Percentiles rank a stretch among this genome's conserved stretches.
Evolutionary conservation across 2,329 filamentous ascomycete species (phyloP).

Genomic region (Pseudonectria foliicola): DNA sequence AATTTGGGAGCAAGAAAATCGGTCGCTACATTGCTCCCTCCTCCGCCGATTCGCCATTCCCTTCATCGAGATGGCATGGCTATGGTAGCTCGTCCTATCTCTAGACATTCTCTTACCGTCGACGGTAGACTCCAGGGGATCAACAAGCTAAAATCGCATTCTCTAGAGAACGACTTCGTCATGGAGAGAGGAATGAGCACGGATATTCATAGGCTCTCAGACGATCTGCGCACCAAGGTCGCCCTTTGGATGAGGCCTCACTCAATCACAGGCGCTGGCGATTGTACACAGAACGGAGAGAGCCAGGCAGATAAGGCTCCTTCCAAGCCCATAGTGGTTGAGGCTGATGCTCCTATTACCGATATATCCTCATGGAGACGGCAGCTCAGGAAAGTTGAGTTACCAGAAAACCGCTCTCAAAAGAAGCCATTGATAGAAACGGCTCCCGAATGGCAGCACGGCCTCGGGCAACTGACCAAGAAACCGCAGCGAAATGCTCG

Average conservation of each 20-base stretch:
- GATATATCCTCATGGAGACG: slow-evolving; percentile 16
- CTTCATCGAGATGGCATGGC: slow-evolving; percentile 10
- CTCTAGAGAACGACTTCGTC: slow-evolving; percentile 9
- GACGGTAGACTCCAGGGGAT: slow-evolving; percentile 6
- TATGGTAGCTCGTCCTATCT: slow-evolving; percentile 2
- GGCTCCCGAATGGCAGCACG: slow-evolving; percentile 14
- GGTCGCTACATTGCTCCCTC: background rate
- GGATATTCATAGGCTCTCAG: slow-evolving; percentile 11
- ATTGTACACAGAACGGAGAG: slow-evolving; percentile 1
- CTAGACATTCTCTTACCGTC: slow-evolving; percentile 8
- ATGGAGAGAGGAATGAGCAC: slow-evolving; percentile 12
- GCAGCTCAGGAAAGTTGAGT: slow-evolving; percentile 18
- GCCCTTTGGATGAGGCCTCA: slow-evolving; percentile 7
- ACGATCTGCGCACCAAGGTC: slow-evolving; percentile 12
- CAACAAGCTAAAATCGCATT: slow-evolving; percentile 6
- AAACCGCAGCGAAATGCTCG: slow-evolving; percentile 8
- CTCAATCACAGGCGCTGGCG: slow-evolving; percentile 5
- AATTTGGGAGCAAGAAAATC: background rate
- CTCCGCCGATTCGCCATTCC: slow-evolving; percentile 5
- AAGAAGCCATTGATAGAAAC: slow-evolving; percentile 9
- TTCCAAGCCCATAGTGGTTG: slow-evolving; percentile 1
- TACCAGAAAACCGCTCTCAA: slow-evolving; percentile 9
- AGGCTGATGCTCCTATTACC: slow-evolving; percentile 3
- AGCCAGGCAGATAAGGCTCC: background rate
- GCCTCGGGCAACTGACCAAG: slow-evolving; percentile 14